Percentiles rank a stretch among this genome's conserved stretches.
These are phyloP conservation scores for Eudorina sp. DNA, from an alignment of 139 green algal genomes.

Conservation along the genomic window DNA sequence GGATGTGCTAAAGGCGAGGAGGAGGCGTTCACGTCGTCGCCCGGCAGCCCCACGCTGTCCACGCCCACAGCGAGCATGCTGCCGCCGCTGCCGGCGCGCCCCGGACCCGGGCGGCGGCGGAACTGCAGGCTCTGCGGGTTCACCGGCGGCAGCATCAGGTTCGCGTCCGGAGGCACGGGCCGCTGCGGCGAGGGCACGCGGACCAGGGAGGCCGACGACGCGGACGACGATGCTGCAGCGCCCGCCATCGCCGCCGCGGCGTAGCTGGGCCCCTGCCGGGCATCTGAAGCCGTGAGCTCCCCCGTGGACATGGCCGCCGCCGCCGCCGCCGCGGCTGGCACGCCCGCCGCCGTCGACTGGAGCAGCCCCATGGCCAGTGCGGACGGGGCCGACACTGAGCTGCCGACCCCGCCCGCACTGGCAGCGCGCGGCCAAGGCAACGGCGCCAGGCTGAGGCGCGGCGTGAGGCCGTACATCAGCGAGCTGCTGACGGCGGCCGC, in stretches of 20 bases:
- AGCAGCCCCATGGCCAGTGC: background rate
- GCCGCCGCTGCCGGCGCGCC: background rate
- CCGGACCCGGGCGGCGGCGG: background rate
- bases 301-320: background rate
- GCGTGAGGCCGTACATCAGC: background rate
- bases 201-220: background rate
- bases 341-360: background rate
- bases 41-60: background rate
- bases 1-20: background rate
- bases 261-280: too few relatives aligned
- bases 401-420: background rate
- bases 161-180: background rate
- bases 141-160: background rate
- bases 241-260: background rate
- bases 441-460: background rate
- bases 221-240: background rate
- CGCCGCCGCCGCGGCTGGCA: background rate
- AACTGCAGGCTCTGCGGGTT: background rate
- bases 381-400: background rate
- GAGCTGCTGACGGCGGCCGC: background rate
- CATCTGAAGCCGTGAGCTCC: background rate
- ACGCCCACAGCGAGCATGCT: background rate
- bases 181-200: background rate
- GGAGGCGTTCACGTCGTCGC: too few relatives aligned
- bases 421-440: background rate